Percentiles rank a stretch among this genome's conserved stretches.
These are phyloP conservation scores for Komagataea norvegica DNA, from an alignment of 1,139 yeast genomes.

Conservation along the genomic window DNA sequence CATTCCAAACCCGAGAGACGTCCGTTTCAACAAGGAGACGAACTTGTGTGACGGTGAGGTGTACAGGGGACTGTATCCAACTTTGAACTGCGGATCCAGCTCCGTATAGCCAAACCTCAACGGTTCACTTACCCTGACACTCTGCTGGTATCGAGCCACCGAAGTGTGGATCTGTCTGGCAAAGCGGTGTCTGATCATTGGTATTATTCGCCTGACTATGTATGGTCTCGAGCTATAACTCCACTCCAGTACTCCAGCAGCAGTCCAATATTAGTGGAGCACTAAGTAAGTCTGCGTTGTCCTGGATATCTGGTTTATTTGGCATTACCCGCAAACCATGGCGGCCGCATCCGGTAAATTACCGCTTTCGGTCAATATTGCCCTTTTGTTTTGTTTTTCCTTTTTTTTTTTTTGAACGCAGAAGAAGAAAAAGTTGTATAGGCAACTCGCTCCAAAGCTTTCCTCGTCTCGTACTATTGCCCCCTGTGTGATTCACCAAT, in stretches of 20 bases:
- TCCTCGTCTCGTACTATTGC: background rate
- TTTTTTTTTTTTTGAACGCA: slow-evolving; percentile 4
- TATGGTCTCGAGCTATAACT: too few species aligned
- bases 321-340: slow-evolving; percentile 10
- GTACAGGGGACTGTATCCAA: slow-evolving; percentile 51
- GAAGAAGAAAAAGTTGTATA: slow-evolving; percentile 1
- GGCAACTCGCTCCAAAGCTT: background rate
- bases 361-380: slow-evolving; percentile 12
- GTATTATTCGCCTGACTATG: too few species aligned
- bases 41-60: slow-evolving; percentile 53
- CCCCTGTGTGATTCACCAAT: background rate
- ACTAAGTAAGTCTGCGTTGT: slow-evolving; percentile 7
- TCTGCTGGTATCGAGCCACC: background rate
- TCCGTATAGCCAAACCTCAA: slow-evolving; percentile 29
- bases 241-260: too few species aligned
- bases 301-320: slow-evolving; percentile 10
- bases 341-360: slow-evolving; percentile 5
- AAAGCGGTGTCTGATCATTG: background rate
- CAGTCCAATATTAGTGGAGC: too few species aligned
- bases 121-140: slow-evolving; percentile 18
- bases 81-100: slow-evolving; percentile 39
- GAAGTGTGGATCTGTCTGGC: slow-evolving; percentile 5
- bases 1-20: slow-evolving; percentile 50
- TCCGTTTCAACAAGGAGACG: slow-evolving; percentile 50
- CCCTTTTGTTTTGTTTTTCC: background rate